A percentile compares a stretch with the other conserved stretches of the same genome.
Evolutionary conservation across 306 rosid species (phyloP).

Genomic region (Citrullus mucosospermus): DNA sequence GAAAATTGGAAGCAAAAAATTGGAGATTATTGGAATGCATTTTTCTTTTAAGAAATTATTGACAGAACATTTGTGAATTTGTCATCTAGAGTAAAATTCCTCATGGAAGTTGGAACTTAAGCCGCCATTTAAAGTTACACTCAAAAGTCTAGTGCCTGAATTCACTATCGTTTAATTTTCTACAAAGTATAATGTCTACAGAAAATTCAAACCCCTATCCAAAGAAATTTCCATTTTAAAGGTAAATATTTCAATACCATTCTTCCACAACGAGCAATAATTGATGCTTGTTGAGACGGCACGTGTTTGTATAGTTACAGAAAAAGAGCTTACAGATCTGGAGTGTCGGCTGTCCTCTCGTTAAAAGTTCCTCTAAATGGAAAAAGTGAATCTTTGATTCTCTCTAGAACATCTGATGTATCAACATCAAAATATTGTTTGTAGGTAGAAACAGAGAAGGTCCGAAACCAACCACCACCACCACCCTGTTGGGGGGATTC

Average conservation of each 20-base stretch:
- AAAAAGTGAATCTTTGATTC: constrained; percentile 66
- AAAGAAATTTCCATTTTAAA: not conserved
- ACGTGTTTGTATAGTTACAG: not conserved
- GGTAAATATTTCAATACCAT: not conserved
- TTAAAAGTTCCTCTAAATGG: constrained; percentile 86
- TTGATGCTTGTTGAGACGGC: not conserved
- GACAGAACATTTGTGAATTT: not conserved
- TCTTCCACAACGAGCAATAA: not conserved
- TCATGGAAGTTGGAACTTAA: not conserved
- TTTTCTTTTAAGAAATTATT: not conserved
- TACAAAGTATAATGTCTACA: not conserved
- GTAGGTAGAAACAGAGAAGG: constrained; percentile 56
- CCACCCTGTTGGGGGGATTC: constrained; percentile 49
- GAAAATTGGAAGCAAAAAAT: not conserved
- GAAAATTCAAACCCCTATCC: not conserved
- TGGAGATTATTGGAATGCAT: not conserved
- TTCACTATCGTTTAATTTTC: not conserved
- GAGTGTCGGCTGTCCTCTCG: constrained; percentile 71
- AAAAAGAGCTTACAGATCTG: constrained; percentile 68
- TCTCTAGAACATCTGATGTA: constrained; percentile 76
- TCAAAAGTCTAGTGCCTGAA: not conserved
- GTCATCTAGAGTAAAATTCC: not conserved
- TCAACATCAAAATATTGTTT: constrained; percentile 80
- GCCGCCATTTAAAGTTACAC: not conserved
- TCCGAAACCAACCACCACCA: constrained; percentile 61